phyloP scores from a whole-genome alignment of 345 rosid species.

The Cochlearia excelsa region DNA sequence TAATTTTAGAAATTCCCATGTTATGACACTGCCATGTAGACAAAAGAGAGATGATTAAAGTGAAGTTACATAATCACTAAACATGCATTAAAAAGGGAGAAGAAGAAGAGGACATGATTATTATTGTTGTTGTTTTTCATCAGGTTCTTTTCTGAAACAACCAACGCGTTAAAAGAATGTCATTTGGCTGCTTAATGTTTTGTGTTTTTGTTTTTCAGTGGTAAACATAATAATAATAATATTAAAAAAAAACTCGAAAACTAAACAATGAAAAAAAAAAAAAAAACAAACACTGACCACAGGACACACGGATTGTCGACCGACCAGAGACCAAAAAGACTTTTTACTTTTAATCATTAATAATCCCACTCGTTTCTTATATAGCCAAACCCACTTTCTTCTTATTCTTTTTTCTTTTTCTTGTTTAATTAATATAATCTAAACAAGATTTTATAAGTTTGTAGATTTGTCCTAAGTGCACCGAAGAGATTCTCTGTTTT shows the following conservation, averaged over 20 bases:
- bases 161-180: constrained; percentile 35
- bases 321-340: constrained; percentile 88
- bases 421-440: constrained; percentile 16
- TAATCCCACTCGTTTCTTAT: constrained; percentile 45
- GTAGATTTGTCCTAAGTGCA: constrained; percentile 34
- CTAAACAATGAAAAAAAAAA: constrained; percentile 40
- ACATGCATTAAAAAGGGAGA: constrained; percentile 26
- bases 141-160: constrained; percentile 31
- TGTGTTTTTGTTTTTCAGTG: constrained; percentile 25
- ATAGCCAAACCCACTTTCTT: constrained; percentile 45
- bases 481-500: constrained; percentile 15
- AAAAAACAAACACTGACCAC: constrained; percentile 61
- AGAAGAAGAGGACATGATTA: constrained; percentile 1
- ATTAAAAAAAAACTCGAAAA: constrained; percentile 10
- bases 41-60: constrained; percentile 15
- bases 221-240: constrained; percentile 14
- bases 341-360: constrained; percentile 62
- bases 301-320: constrained; percentile 92
- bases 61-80: constrained; percentile 9
- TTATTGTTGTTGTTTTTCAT: constrained; percentile 30
- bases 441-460: constrained; percentile 30
- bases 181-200: constrained; percentile 39
- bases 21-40: no score
- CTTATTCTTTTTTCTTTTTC: constrained; percentile 1
- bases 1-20: background rate